A percentile compares a stretch with the other conserved stretches of the same genome.
phyloP scores from a whole-genome alignment of 1,139 yeast species.

The Nakaseomyces nivariensis region DNA sequence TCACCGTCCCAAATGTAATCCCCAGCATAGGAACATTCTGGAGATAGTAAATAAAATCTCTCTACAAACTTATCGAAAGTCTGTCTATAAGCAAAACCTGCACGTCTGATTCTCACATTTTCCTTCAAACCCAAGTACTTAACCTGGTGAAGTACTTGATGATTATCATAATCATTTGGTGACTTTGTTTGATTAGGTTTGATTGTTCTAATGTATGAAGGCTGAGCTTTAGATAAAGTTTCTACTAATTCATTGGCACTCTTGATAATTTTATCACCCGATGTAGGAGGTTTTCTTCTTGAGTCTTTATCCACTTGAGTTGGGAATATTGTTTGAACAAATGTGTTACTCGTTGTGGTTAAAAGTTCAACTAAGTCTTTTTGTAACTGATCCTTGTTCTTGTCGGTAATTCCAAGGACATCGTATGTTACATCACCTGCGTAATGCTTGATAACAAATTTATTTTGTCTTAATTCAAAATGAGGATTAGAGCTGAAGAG shows the following conservation, averaged over 20 bases:
- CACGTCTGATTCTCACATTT: slow-evolving; percentile 94
- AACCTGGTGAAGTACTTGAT: slow-evolving; percentile 89
- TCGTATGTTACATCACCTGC: slow-evolving; percentile 98
- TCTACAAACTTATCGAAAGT: slow-evolving; percentile 97
- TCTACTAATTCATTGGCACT: slow-evolving; percentile 89
- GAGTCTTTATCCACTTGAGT: slow-evolving; percentile 62
- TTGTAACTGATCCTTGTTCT: slow-evolving; percentile 89
- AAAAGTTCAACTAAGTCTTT: slow-evolving; percentile 78
- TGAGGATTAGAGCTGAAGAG: slow-evolving; percentile 76
- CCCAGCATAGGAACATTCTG: slow-evolving; percentile 93
- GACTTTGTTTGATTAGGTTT: slow-evolving; percentile 93
- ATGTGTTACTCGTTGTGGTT: slow-evolving; percentile 58
- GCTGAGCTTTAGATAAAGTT: slow-evolving; percentile 80
- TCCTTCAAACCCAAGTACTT: slow-evolving; percentile 94
- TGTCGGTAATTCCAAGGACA: slow-evolving; percentile 86
- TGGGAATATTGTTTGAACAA: slow-evolving; percentile 66
- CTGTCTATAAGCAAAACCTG: slow-evolving; percentile 97
- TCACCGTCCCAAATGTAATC: slow-evolving; percentile 95
- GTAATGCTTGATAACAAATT: slow-evolving; percentile 88
- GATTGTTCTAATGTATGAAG: slow-evolving; percentile 94
- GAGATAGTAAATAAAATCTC: slow-evolving; percentile 79
- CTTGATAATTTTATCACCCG: slow-evolving; percentile 85
- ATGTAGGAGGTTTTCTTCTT: slow-evolving; percentile 89
- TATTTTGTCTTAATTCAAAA: slow-evolving; percentile 80
- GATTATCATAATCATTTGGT: slow-evolving; percentile 80